Evolutionary conservation across 805 yeast genomes (phyloP).

Genomic region (Yarrowia porcina): DNA sequence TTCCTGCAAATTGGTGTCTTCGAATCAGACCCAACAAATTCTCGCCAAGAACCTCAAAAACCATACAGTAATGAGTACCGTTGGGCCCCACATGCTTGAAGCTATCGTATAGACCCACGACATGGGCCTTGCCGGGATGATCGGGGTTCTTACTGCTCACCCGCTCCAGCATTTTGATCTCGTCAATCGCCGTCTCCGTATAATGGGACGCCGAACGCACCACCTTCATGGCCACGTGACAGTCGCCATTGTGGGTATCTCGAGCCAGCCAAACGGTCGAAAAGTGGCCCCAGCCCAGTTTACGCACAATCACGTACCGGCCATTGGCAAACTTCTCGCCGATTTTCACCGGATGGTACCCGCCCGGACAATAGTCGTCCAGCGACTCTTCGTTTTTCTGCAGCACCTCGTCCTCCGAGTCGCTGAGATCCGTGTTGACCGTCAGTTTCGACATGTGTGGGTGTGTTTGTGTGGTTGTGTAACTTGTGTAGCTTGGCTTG

Average conservation of each 20-base stretch:
- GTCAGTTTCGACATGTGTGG: constrained; percentile 8
- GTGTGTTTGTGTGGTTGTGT: not conserved
- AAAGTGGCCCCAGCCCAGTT: constrained; percentile 98
- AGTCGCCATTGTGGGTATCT: constrained; percentile 50
- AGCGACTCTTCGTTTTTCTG: constrained; percentile 64
- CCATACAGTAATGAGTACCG: constrained; percentile 95
- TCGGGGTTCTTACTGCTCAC: constrained; percentile 56
- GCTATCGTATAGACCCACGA: constrained; percentile 75
- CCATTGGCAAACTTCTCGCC: constrained; percentile 81
- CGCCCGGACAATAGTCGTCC: constrained; percentile 85
- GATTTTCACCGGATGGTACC: constrained; percentile 89
- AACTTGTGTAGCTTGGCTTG: too few species aligned
- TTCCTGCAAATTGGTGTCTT: constrained; percentile 70
- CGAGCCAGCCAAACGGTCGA: constrained; percentile 91
- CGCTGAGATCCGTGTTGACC: constrained; percentile 21
- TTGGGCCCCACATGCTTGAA: constrained; percentile 86
- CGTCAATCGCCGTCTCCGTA: constrained; percentile 92
- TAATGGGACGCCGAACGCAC: constrained; percentile 89
- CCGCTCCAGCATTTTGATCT: constrained; percentile 71
- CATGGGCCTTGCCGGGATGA: constrained; percentile 79
- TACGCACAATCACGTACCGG: constrained; percentile 76
- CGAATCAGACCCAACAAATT: constrained; percentile 80
- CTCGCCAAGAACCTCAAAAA: constrained; percentile 95
- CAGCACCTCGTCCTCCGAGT: constrained; percentile 23
- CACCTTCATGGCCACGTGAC: constrained; percentile 90